Conservation (phyloP, 1,284 basidiomycete species). For the Trametes polyzona region DNA sequence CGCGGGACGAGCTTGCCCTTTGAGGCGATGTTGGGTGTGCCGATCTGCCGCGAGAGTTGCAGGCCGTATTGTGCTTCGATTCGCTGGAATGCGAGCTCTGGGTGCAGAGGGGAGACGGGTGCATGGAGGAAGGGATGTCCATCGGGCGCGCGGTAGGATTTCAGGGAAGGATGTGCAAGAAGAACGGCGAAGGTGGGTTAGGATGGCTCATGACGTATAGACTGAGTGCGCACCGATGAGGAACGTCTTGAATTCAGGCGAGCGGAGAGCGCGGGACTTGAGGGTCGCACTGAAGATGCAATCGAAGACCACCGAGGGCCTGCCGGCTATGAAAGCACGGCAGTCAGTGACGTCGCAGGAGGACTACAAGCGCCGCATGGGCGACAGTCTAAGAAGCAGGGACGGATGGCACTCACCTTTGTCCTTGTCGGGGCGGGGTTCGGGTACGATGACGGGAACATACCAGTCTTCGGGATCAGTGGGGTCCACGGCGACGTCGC, state of each 20-base stretch:
- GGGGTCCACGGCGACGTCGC: slow-evolving; percentile 2
- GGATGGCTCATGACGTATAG: too few relatives aligned
- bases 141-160: too few relatives aligned
- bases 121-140: neutral
- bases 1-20: slow-evolving; percentile 68
- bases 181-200: slow-evolving; percentile 1
- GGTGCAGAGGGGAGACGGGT: neutral
- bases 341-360: neutral
- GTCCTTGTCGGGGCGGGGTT: slow-evolving; percentile 62
- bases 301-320: slow-evolving; percentile 70
- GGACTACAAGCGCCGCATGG: neutral
- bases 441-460: slow-evolving; percentile 74
- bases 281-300: slow-evolving; percentile 63
- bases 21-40: slow-evolving; percentile 69
- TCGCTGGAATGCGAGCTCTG: slow-evolving; percentile 69
- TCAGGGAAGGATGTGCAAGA: slow-evolving; percentile 10
- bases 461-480: slow-evolving; percentile 52
- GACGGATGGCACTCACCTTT: slow-evolving; percentile 54
- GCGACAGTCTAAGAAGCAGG: neutral
- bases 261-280: slow-evolving; percentile 58
- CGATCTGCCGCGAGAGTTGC: slow-evolving; percentile 63
- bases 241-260: slow-evolving; percentile 68
- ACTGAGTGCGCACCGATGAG: slow-evolving; percentile 61
- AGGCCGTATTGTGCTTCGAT: slow-evolving; percentile 64
- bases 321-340: slow-evolving; percentile 54